A percentile compares a stretch with the other conserved stretches of the same genome.
These are phyloP conservation scores for Diospyros kaki DNA, from an alignment of 148 eudicot genomes.

Conservation along the genomic window DNA sequence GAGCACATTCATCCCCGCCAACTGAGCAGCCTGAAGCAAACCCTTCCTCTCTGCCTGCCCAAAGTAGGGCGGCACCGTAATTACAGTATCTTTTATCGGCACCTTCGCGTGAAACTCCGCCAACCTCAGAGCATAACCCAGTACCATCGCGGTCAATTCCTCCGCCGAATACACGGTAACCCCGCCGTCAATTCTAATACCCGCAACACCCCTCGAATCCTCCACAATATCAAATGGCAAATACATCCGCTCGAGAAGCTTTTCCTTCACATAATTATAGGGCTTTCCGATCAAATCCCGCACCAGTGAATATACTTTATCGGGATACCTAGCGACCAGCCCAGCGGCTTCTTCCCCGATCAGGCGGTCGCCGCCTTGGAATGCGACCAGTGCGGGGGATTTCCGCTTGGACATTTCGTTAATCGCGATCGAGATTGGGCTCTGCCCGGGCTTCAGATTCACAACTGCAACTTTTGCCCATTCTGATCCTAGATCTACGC, in stretches of 20 bases:
- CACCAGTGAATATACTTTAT: conserved; percentile 67
- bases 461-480: conserved; percentile 92
- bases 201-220: conserved; percentile 49
- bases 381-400: conserved; percentile 69
- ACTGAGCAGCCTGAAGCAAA: conserved; percentile 64
- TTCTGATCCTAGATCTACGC: conserved; percentile 97
- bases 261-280: conserved; percentile 20
- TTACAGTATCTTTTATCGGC: conserved; percentile 73
- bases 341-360: conserved; percentile 88
- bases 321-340: conserved; percentile 74
- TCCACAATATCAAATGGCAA: conserved; percentile 53
- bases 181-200: conserved; percentile 60
- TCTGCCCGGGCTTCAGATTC: conserved; percentile 80
- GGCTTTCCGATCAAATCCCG: conserved; percentile 73
- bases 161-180: conserved; percentile 57
- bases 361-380: conserved; percentile 55
- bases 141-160: conserved; percentile 78
- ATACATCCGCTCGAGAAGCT: conserved; percentile 34
- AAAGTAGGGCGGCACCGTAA: conserved; percentile 80
- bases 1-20: conserved; percentile 83
- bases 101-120: conserved; percentile 77
- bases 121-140: conserved; percentile 50
- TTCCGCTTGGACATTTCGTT: conserved; percentile 98
- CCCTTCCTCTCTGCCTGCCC: conserved; percentile 91
- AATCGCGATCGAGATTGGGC: conserved; percentile 85